Conservation (phyloP, 1,284 basidiomycete genomes). For the Leccinum colubrinum region DNA sequence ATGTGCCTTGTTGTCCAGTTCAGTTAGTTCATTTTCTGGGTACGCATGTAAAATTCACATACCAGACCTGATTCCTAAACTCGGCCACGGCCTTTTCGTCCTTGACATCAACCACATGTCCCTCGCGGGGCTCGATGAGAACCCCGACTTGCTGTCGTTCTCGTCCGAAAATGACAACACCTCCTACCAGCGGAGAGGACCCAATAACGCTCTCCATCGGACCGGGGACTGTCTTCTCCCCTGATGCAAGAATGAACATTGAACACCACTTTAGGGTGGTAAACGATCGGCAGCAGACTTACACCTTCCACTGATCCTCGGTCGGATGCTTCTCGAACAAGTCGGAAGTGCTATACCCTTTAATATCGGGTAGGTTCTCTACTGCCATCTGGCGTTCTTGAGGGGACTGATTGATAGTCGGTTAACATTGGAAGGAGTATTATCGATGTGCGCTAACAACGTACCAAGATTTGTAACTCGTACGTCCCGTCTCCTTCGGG, state of each 20-base stretch:
- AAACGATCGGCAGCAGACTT: not conserved
- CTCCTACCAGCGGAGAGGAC: conserved; percentile 25
- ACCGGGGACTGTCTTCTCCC: conserved; percentile 34
- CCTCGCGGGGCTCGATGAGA: conserved; percentile 36
- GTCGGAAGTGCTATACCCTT: conserved; percentile 23
- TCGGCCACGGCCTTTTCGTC: conserved; percentile 27
- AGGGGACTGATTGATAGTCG: conserved; percentile 12
- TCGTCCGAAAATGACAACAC: conserved; percentile 41
- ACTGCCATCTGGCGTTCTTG: conserved; percentile 17
- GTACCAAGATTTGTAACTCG: conserved; percentile 35
- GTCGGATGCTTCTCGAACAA: conserved; percentile 22
- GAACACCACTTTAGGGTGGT: not conserved
- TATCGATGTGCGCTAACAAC: not conserved
- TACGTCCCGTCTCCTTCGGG: conserved; percentile 31
- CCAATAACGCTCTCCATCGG: conserved; percentile 29
- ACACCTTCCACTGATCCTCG: conserved; percentile 19
- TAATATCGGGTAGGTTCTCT: conserved; percentile 22
- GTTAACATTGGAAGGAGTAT: not conserved
- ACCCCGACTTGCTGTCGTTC: conserved; percentile 39
- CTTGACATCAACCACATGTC: conserved; percentile 26
- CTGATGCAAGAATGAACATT: conserved; percentile 14
- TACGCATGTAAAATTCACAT: conserved; percentile 7
- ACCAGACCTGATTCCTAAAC: conserved; percentile 38
- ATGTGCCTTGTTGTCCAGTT: conserved; percentile 13
- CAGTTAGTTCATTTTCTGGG: not conserved